Conservation (phyloP, 2,329 filamentous ascomycete genomes). For the Grosmannia huntii region DNA sequence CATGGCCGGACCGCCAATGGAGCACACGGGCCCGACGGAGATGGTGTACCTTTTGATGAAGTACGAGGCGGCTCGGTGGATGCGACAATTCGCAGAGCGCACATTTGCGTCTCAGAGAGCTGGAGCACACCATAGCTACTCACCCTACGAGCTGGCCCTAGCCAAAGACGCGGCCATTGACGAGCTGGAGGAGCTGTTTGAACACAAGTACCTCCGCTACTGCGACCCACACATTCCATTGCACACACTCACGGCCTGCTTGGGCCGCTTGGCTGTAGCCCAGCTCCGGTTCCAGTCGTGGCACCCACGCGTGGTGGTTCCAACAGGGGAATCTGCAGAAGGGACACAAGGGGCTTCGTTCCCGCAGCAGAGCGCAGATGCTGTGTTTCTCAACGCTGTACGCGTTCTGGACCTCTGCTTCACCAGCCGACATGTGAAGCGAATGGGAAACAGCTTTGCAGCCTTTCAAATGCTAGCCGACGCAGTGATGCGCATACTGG, state of each 20-base stretch:
- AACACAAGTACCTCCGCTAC: constrained; percentile 12
- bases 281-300: constrained; percentile 18
- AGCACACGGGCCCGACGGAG: constrained; percentile 39
- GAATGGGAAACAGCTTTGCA: constrained; percentile 15
- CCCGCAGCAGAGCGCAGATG: constrained; percentile 12
- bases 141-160: background rate
- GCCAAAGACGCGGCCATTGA: constrained; percentile 15
- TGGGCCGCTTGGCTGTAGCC: constrained; percentile 15
- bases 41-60: constrained; percentile 32
- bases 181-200: constrained; percentile 17
- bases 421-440: constrained; percentile 5
- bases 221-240: constrained; percentile 18
- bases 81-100: constrained; percentile 11
- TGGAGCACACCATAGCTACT: background rate
- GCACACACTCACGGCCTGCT: constrained; percentile 12
- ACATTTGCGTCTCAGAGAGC: background rate
- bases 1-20: constrained; percentile 33
- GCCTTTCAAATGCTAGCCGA: constrained; percentile 18
- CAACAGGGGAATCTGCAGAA: background rate
- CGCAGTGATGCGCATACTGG: constrained; percentile 14
- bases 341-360: constrained; percentile 8
- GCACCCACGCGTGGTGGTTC: constrained; percentile 13
- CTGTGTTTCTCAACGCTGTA: constrained; percentile 15
- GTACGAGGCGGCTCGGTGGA: constrained; percentile 17
- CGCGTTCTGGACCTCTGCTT: constrained; percentile 14